Base-by-base conservation (phyloP, 23 red algal genomes). In the Agarophyton chilense region DNA sequence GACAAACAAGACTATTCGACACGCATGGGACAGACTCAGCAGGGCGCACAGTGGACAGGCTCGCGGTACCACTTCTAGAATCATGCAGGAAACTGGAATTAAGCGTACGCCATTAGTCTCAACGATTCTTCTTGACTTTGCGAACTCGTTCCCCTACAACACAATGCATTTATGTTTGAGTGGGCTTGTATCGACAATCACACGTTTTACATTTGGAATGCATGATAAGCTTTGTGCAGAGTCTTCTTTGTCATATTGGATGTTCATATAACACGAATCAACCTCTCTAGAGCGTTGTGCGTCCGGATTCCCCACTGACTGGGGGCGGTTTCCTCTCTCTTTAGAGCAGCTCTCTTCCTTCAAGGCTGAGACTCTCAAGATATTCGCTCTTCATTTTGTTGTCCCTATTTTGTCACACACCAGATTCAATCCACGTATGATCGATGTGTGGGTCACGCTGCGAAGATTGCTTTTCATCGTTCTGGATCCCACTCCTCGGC, bases 131-230 rank as follows among this genome's bases (percentile, higher is more conserved):
- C 25, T 26, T 49, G 71, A 76, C 2, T 49, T 76, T n/a, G 41
- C 18, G 10, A 42, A 76, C 71, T 32, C 71, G 1, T 76, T 76
- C 18, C 71, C 40, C 1, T 76, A 76, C 18, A 39, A 76, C 17
- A 47, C 71, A 9, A 76, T 76, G 71, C 40, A 76, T n/a, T 41
- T 76, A 11, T 76, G 71, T n/a, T 76, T 76, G 5, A 47, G 14
- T 49, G 71, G 71, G 10, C 21, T 47, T 4, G 71, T 76, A 10
- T 52, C 43, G 5, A 47, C 25, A 4, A 47, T 76, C 36, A 47
- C 39, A 19, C 43, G 47, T 31, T 21, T 76, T 1, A 51, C 43
- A 11, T 76, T 76, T 76, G 71, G 71, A 47, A 76, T 76, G 10
- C 71, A 76, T 21, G 71, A 76, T 46, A 76, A 76, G 10, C 38